These are phyloP conservation scores for Psilocybe mexicana DNA, from an alignment of 1,284 basidiomycete genomes.

Conservation along the genomic window DNA sequence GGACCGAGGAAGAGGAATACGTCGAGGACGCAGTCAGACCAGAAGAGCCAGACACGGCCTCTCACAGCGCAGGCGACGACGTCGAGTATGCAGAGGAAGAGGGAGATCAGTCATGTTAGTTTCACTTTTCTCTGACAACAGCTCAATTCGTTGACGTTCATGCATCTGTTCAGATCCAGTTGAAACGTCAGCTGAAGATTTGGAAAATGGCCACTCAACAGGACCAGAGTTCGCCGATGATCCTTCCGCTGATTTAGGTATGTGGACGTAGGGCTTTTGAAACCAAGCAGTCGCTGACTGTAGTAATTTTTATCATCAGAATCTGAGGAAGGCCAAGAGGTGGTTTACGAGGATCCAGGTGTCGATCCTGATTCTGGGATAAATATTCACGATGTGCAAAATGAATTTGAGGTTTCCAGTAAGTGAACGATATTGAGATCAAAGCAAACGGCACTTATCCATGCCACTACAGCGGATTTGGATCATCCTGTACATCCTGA, in stretches of 20 bases:
- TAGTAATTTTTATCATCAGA: background rate
- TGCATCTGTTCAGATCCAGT: background rate
- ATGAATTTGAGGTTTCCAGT: background rate
- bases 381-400: background rate
- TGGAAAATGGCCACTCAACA: background rate
- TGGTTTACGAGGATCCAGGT: background rate
- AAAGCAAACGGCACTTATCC: background rate
- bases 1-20: background rate
- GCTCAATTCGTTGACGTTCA: background rate
- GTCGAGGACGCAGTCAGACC: background rate
- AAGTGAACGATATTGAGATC: background rate
- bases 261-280: background rate
- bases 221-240: background rate
- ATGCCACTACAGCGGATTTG: background rate
- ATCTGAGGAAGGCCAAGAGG: background rate
- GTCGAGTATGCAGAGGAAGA: background rate
- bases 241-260: background rate
- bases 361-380: background rate
- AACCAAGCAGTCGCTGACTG: no score
- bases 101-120: background rate
- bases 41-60: background rate
- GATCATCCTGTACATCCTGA: background rate
- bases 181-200: background rate
- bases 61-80: background rate
- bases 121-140: background rate